These are phyloP conservation scores for Pestalotiopsis sp. DNA, from an alignment of 2,329 filamentous ascomycete genomes.

Conservation along the genomic window DNA sequence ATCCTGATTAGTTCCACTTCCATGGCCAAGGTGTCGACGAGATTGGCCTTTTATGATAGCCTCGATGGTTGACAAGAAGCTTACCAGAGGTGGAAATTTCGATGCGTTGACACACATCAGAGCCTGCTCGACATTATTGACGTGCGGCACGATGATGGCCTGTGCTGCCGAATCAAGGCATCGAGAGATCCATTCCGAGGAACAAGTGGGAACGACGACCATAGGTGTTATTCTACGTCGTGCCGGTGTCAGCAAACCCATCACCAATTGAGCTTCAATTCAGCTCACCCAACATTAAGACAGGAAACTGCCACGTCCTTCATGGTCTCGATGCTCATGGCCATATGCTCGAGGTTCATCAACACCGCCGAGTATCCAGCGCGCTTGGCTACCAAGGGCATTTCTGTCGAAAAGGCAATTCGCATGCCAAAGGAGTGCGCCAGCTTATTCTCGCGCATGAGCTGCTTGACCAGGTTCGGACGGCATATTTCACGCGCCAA, in stretches of 20 bases:
- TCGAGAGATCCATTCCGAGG: slow-evolving; percentile 16
- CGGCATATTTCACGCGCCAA: slow-evolving; percentile 13
- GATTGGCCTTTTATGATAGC: neutral
- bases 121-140: slow-evolving; percentile 17
- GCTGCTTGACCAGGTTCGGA: slow-evolving; percentile 17
- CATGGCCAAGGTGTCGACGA: slow-evolving; percentile 14
- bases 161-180: slow-evolving; percentile 15
- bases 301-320: slow-evolving; percentile 16
- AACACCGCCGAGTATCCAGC: slow-evolving; percentile 15
- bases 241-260: neutral
- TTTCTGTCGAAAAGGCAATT: slow-evolving; percentile 16
- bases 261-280: neutral
- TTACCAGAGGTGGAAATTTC: slow-evolving; percentile 16
- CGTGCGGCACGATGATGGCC: slow-evolving; percentile 17
- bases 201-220: slow-evolving; percentile 16
- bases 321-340: slow-evolving; percentile 18
- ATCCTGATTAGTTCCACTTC: neutral
- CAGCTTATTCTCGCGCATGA: slow-evolving; percentile 17
- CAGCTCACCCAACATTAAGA: slow-evolving; percentile 17
- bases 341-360: slow-evolving; percentile 19
- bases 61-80: neutral
- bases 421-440: slow-evolving; percentile 17
- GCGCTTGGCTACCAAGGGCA: slow-evolving; percentile 16
- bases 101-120: slow-evolving; percentile 17
- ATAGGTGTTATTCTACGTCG: slow-evolving; percentile 13